A percentile compares a stretch with the other conserved stretches of the same genome.
Conservation (phyloP, 2,329 filamentous ascomycete genomes). For the Phialophora verrucosa region DNA sequence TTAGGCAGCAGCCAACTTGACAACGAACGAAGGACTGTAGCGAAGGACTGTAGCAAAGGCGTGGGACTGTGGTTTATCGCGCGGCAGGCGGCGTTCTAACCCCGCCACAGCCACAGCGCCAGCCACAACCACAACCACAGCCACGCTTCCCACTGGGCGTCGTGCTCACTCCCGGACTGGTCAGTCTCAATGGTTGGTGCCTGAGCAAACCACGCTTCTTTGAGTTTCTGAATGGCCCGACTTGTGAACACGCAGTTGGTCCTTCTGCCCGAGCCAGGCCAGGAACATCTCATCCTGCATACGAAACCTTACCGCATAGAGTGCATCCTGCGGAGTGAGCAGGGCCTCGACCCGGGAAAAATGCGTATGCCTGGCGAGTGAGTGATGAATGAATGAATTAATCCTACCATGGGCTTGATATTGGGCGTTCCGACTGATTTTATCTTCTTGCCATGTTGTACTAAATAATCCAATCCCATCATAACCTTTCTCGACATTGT, state of each 20-base stretch:
- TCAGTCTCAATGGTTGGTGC: slow-evolving; percentile 3
- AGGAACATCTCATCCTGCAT: slow-evolving; percentile 6
- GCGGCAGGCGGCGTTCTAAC: too few relatives aligned
- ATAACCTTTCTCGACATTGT: neutral
- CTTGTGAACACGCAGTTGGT: neutral
- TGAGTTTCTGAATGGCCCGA: neutral
- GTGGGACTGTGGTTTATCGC: too few relatives aligned
- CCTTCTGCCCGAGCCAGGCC: neutral
- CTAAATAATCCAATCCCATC: neutral
- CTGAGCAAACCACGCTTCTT: neutral
- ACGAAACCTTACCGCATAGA: neutral
- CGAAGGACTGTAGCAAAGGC: too few relatives aligned
- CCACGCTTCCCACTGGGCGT: neutral
- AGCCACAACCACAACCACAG: neutral
- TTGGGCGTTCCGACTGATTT: neutral
- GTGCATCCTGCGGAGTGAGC: slow-evolving; percentile 4
- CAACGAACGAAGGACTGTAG: too few relatives aligned
- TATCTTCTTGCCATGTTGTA: neutral
- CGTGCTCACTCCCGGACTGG: neutral
- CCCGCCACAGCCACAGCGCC: neutral
- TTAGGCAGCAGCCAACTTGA: too few relatives aligned
- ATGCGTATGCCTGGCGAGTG: neutral
- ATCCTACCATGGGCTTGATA: neutral
- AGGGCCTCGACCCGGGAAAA: slow-evolving; percentile 4
- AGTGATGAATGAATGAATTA: neutral